A percentile compares a stretch with the other conserved stretches of the same genome.
Conservation (phyloP, 23 red algal species). For the Gracilaria gracilis region DNA sequence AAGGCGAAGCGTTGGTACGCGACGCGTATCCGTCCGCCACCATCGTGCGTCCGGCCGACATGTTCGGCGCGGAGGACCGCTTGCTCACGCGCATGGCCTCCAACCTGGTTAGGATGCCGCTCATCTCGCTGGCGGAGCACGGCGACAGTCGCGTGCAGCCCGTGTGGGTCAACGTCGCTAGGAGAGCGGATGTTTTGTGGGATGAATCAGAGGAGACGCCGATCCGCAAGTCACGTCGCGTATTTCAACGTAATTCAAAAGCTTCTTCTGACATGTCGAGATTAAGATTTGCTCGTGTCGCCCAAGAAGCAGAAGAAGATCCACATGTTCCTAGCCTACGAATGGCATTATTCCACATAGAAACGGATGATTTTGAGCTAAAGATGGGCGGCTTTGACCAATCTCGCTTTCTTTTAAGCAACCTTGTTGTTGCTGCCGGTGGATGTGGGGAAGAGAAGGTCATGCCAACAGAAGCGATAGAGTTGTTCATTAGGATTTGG, state of each 20-base stretch:
- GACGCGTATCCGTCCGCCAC: conserved; percentile 80
- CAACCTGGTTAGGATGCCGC: conserved; percentile 23
- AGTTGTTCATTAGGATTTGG: background rate
- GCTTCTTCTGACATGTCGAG: no score
- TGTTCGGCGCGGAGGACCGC: conserved; percentile 93
- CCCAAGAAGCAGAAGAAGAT: background rate
- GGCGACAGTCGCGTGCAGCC: conserved; percentile 86
- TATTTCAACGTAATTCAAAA: no score
- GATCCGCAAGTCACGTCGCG: no score
- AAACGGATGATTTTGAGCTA: background rate
- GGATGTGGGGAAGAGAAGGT: background rate
- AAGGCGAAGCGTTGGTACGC: conserved; percentile 79
- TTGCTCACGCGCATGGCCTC: conserved; percentile 79
- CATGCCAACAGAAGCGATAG: background rate
- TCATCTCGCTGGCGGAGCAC: conserved; percentile 54
- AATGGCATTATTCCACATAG: background rate
- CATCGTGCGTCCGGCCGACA: conserved; percentile 89
- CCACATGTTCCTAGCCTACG: background rate
- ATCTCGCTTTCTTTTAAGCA: background rate
- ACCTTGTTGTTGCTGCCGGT: background rate
- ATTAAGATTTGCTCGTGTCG: background rate
- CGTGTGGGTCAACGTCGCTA: conserved; percentile 89
- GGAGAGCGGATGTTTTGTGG: no score
- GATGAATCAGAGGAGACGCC: no score
- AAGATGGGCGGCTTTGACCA: background rate